Conservation (phyloP, 1,284 basidiomycete genomes). For the Trichosporon sp. region DNA sequence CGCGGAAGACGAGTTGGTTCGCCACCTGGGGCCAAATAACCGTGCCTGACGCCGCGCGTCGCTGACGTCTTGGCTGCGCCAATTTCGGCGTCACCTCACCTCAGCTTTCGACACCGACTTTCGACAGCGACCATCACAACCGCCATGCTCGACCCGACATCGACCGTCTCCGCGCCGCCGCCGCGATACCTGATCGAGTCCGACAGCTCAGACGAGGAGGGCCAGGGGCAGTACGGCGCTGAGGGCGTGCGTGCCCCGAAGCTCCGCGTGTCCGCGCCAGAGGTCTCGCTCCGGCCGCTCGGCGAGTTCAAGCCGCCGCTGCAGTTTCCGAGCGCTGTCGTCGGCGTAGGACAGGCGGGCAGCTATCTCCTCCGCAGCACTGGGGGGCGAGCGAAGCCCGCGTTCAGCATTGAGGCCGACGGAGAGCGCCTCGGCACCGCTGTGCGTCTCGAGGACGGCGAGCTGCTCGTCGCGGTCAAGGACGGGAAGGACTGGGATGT, state of each 20-base stretch:
- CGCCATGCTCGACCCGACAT: conserved; percentile 41
- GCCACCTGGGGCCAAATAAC: background rate
- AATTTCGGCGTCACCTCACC: background rate
- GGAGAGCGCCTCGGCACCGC: conserved; percentile 15
- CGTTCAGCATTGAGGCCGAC: conserved; percentile 18
- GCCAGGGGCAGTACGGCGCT: conserved; percentile 33
- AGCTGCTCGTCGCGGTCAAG: conserved; percentile 15
- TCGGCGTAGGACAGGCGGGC: conserved; percentile 38
- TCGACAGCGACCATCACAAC: background rate
- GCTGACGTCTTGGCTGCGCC: background rate
- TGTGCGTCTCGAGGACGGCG: conserved; percentile 11
- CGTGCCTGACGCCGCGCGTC: conserved; percentile 3
- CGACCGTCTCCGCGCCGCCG: conserved; percentile 33
- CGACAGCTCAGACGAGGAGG: conserved; percentile 47
- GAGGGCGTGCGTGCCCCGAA: background rate
- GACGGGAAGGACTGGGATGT: conserved; percentile 15
- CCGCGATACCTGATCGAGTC: conserved; percentile 47
- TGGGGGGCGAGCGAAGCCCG: conserved; percentile 9
- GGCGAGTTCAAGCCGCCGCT: background rate
- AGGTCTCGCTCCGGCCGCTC: background rate
- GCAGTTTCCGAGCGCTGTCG: conserved; percentile 13
- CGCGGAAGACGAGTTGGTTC: too few relatives aligned
- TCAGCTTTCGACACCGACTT: background rate
- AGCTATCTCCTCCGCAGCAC: conserved; percentile 25
- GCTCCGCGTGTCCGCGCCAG: background rate